Conservation (phyloP, 495 filamentous ascomycete genomes). For the Penicillium lividum region DNA sequence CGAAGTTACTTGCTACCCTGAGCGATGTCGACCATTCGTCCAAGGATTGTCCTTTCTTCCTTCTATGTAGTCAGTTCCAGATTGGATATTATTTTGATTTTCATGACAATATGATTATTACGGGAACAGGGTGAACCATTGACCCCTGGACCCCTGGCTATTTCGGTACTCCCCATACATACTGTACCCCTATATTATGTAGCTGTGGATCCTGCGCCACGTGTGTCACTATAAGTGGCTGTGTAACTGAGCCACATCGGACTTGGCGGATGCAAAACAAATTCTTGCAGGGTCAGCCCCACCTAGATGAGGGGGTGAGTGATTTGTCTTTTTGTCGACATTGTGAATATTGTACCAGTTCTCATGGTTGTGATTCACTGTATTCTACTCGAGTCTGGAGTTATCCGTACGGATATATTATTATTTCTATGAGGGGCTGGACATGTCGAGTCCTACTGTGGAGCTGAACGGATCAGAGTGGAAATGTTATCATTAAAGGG, state of each 20-base stretch:
- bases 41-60: not conserved
- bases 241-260: constrained; percentile 29
- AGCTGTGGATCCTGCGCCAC: constrained; percentile 17
- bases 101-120: not conserved
- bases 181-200: too few species aligned
- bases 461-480: not conserved
- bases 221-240: constrained; percentile 31
- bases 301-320: not conserved
- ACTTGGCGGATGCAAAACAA: not conserved
- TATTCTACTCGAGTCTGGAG: too few species aligned
- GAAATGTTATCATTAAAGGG: not conserved
- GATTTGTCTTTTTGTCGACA: not conserved
- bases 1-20: not conserved
- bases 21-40: not conserved
- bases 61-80: constrained; percentile 7
- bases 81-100: constrained; percentile 5
- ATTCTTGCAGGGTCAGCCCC: not conserved
- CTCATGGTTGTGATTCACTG: too few species aligned
- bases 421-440: not conserved
- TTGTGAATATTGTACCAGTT: too few species aligned
- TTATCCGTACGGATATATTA: too few species aligned
- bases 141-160: not conserved
- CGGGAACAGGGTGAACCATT: constrained; percentile 1
- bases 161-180: not conserved
- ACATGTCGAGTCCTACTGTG: not conserved